phyloP scores from a whole-genome alignment of 129 eudicot genomes.

The Escallonia herrerae region DNA sequence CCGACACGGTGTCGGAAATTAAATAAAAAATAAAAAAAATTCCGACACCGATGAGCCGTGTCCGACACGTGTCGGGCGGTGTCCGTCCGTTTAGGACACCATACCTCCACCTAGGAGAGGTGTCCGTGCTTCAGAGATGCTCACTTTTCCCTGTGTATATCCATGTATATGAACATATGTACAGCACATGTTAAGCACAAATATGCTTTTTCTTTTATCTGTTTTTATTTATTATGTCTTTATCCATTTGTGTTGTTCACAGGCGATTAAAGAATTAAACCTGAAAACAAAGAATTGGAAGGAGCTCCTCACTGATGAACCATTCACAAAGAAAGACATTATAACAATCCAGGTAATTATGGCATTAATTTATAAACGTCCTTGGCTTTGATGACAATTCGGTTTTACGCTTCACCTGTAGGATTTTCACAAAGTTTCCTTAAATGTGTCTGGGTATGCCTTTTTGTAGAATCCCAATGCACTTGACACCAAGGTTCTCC shows the following conservation, averaged over 20 bases:
- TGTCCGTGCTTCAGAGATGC: no score
- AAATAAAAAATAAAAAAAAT: no score
- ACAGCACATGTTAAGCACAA: not conserved
- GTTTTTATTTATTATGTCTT: not conserved
- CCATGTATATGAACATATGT: not conserved
- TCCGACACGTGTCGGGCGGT: no score
- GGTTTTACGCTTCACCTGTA: not conserved
- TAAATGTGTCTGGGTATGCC: not conserved
- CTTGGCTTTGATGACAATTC: not conserved
- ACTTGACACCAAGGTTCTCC: conserved; percentile 68
- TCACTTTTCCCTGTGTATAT: not conserved
- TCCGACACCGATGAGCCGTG: no score
- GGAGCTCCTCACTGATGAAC: conserved; percentile 97
- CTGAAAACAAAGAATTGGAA: conserved; percentile 96
- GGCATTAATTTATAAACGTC: not conserved
- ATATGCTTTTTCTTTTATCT: not conserved
- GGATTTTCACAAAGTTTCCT: not conserved
- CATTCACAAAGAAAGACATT: conserved; percentile 68
- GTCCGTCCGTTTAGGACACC: no score
- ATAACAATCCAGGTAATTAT: conserved; percentile 81
- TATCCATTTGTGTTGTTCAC: not conserved
- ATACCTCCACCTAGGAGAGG: no score
- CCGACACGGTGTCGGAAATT: no score
- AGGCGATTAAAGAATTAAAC: conserved; percentile 94
- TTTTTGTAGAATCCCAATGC: conserved; percentile 75